Conservation (phyloP, 306 rosid genomes). For the Sechiopsis laciniata region DNA sequence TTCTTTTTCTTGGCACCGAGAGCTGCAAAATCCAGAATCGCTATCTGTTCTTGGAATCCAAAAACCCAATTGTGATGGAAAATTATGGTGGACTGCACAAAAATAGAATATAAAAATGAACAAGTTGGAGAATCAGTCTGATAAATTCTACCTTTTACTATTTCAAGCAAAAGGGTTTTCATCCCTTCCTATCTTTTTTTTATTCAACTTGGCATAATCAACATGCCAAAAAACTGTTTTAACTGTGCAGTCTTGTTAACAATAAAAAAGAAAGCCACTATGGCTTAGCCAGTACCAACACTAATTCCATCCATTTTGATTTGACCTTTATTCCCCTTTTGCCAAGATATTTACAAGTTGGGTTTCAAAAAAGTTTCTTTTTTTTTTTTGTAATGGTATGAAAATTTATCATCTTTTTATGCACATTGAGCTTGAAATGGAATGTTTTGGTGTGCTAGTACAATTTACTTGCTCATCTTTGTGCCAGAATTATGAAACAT, state of each 20-base stretch:
- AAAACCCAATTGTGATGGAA: slow-evolving; percentile 29
- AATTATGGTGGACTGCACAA: slow-evolving; percentile 27
- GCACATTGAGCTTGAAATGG: not conserved
- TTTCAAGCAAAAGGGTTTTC: slow-evolving; percentile 39
- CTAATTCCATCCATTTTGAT: not conserved
- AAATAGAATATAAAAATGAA: slow-evolving; percentile 36
- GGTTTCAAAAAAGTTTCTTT: not conserved
- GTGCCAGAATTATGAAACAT: not conserved
- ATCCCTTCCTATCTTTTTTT: slow-evolving; percentile 24
- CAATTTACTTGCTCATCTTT: not conserved
- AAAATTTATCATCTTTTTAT: not conserved
- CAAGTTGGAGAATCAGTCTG: slow-evolving; percentile 45
- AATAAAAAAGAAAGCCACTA: not conserved
- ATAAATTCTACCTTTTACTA: slow-evolving; percentile 30
- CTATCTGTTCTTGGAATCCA: slow-evolving; percentile 20
- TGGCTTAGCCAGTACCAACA: not conserved
- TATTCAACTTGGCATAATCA: slow-evolving; percentile 16
- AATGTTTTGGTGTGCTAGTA: not conserved
- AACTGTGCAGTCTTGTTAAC: not conserved
- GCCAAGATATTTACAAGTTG: not conserved
- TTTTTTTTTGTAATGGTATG: not conserved
- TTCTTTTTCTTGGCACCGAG: not conserved
- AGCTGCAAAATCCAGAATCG: not conserved
- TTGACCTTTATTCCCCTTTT: slow-evolving; percentile 11
- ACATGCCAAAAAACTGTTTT: slow-evolving; percentile 34